Percentiles rank a stretch among this genome's conserved stretches.
Evolutionary conservation across 2,329 filamentous ascomycete species (phyloP).

Genomic region (Ophiosphaerella narmari): DNA sequence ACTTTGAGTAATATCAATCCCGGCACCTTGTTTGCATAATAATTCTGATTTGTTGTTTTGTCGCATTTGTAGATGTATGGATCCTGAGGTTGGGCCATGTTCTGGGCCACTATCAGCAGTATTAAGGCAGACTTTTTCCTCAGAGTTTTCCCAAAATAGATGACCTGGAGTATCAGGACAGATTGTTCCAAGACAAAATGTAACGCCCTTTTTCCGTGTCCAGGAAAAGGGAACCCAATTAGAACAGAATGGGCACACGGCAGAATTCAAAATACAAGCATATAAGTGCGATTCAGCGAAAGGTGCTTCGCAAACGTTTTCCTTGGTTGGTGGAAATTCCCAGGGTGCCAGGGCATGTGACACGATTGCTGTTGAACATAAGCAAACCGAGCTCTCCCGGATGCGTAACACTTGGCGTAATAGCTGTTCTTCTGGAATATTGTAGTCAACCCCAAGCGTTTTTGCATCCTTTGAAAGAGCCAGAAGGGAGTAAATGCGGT

Average conservation of each 20-base stretch:
- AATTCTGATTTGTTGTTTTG: conserved; percentile 4
- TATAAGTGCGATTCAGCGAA: conserved; percentile 1
- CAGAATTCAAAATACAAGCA: neutral
- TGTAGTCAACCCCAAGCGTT: conserved; percentile 3
- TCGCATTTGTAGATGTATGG: conserved; percentile 1
- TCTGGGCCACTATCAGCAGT: neutral
- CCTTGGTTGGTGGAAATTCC: neutral
- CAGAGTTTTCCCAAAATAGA: conserved; percentile 3
- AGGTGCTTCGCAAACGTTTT: neutral
- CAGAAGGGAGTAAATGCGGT: conserved; percentile 8
- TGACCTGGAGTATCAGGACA: conserved; percentile 2
- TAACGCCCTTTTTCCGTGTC: conserved; percentile 2
- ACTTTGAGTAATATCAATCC: neutral
- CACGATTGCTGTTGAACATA: conserved; percentile 2
- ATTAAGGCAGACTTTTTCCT: too few relatives aligned
- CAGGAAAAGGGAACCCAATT: conserved; percentile 8
- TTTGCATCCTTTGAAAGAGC: conserved; percentile 2
- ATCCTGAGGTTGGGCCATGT: neutral
- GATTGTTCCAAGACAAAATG: conserved; percentile 3
- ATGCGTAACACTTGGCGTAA: conserved; percentile 1
- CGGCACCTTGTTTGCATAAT: conserved; percentile 1
- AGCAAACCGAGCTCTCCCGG: conserved; percentile 3
- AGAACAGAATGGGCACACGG: conserved; percentile 1
- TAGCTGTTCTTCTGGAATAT: conserved; percentile 1
- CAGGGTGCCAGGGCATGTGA: conserved; percentile 4